Percentiles rank a stretch among this genome's conserved stretches.
Evolutionary conservation across 768 basidiomycete genomes (phyloP).

Genomic region (Tylopilus plumbeoviolaceoides): DNA sequence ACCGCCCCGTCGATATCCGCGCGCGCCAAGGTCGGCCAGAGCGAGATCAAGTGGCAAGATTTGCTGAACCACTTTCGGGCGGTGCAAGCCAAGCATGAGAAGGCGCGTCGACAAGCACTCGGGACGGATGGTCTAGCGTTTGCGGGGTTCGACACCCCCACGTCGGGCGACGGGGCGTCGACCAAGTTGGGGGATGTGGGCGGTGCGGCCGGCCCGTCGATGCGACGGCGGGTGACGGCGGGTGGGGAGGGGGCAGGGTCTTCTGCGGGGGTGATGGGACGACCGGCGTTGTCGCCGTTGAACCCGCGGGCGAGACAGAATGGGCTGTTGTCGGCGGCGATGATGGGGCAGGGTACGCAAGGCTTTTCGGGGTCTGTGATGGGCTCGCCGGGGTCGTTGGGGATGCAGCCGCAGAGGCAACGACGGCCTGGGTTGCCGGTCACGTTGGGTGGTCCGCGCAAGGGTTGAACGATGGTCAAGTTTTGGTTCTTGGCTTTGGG

Average conservation of each 20-base stretch:
- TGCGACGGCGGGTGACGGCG: constrained; percentile 60
- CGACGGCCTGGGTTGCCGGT: constrained; percentile 38
- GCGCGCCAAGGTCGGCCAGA: constrained; percentile 75
- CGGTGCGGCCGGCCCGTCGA: constrained; percentile 1
- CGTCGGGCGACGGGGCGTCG: constrained; percentile 20
- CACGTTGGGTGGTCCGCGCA: constrained; percentile 32
- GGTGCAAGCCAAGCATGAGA: constrained; percentile 89
- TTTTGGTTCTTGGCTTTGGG: neutral
- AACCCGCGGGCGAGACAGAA: constrained; percentile 65
- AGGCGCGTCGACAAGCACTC: constrained; percentile 73
- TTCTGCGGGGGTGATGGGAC: constrained; percentile 16
- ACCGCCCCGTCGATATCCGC: constrained; percentile 37
- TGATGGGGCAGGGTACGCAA: constrained; percentile 35
- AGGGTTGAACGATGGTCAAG: constrained; percentile 6
- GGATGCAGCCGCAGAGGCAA: constrained; percentile 36
- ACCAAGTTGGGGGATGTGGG: neutral
- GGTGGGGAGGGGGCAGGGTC: constrained; percentile 28
- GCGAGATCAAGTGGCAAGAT: constrained; percentile 98
- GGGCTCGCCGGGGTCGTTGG: constrained; percentile 11
- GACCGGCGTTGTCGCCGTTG: constrained; percentile 61
- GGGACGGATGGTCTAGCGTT: constrained; percentile 59
- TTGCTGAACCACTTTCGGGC: constrained; percentile 87
- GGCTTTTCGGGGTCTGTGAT: constrained; percentile 23
- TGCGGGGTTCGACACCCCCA: constrained; percentile 36
- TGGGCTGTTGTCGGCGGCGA: constrained; percentile 35